Percentiles rank a stretch among this genome's conserved stretches.
These are phyloP conservation scores for Amanita fuliginea DNA, from an alignment of 768 basidiomycete species.

Conservation along the genomic window DNA sequence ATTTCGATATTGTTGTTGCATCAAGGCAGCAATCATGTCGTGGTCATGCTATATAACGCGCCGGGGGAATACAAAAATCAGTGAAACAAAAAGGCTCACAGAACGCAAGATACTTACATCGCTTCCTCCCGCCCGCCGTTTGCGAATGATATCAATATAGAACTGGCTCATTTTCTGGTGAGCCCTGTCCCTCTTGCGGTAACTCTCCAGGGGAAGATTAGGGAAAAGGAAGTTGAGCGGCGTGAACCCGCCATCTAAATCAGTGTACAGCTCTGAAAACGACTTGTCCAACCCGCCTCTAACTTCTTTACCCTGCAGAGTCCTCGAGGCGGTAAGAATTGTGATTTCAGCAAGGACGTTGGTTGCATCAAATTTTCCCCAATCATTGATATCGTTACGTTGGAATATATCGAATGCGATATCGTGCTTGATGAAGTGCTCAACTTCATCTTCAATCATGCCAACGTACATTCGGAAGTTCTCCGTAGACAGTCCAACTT, in stretches of 20 bases:
- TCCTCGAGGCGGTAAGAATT: constrained; percentile 88
- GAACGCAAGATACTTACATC: constrained; percentile 21
- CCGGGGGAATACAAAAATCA: no score
- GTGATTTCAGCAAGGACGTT: constrained; percentile 78
- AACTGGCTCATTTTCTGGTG: constrained; percentile 92
- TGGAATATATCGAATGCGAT: constrained; percentile 51
- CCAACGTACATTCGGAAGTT: constrained; percentile 80
- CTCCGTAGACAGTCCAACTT: constrained; percentile 87
- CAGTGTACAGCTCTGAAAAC: constrained; percentile 77
- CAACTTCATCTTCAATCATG: constrained; percentile 70
- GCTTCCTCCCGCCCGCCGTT: constrained; percentile 43
- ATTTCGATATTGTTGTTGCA: constrained; percentile 73
- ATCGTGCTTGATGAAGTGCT: constrained; percentile 61
- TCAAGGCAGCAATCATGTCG: constrained; percentile 89
- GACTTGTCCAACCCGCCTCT: constrained; percentile 66
- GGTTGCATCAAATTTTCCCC: constrained; percentile 69
- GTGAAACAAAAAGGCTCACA: constrained; percentile 2
- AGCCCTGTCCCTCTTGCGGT: constrained; percentile 79
- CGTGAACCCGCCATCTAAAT: constrained; percentile 93
- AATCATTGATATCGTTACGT: constrained; percentile 56
- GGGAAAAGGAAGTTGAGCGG: constrained; percentile 95
- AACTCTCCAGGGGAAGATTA: constrained; percentile 83
- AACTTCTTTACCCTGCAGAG: constrained; percentile 90
- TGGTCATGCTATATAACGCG: constrained; percentile 41
- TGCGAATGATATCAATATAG: constrained; percentile 78